Conservation (phyloP, 2,329 filamentous ascomycete genomes). For the Cadophora gregata region DNA sequence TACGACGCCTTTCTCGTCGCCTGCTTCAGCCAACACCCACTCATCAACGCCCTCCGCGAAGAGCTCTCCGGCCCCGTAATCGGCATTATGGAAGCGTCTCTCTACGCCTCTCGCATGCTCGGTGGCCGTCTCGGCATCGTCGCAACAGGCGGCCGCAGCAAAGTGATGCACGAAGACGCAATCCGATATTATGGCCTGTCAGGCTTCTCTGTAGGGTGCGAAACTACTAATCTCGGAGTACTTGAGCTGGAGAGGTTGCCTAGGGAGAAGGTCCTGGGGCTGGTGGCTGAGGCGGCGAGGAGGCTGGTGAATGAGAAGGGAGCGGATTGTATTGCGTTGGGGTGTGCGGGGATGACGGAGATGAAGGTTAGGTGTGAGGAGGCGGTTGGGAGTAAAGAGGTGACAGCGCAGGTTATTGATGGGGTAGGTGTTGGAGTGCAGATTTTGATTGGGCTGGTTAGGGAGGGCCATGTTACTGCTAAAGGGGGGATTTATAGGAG, state of each 20-base stretch:
- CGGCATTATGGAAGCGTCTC: constrained; percentile 83
- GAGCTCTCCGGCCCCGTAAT: constrained; percentile 60
- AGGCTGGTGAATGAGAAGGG: constrained; percentile 62
- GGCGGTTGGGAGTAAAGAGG: constrained; percentile 51
- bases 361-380: constrained; percentile 66
- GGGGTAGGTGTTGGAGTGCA: constrained; percentile 56
- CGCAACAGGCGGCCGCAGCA: constrained; percentile 73
- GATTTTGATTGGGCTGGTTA: constrained; percentile 52
- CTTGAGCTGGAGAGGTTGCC: constrained; percentile 77
- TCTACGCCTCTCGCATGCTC: constrained; percentile 56
- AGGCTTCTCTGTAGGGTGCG: constrained; percentile 53
- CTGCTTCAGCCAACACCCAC: constrained; percentile 83
- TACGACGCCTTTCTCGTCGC: constrained; percentile 79
- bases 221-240: constrained; percentile 73
- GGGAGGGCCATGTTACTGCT: constrained; percentile 52
- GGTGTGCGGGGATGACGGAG: constrained; percentile 90
- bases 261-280: constrained; percentile 65
- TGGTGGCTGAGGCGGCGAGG: constrained; percentile 73
- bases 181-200: constrained; percentile 66
- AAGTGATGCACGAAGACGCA: constrained; percentile 74
- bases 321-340: constrained; percentile 76
- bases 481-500: constrained; percentile 52
- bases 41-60: constrained; percentile 67
- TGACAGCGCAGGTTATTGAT: constrained; percentile 54
- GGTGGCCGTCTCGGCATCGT: constrained; percentile 79